phyloP scores from a whole-genome alignment of 1,139 yeast genomes.

The Hansenula lynferdii region DNA sequence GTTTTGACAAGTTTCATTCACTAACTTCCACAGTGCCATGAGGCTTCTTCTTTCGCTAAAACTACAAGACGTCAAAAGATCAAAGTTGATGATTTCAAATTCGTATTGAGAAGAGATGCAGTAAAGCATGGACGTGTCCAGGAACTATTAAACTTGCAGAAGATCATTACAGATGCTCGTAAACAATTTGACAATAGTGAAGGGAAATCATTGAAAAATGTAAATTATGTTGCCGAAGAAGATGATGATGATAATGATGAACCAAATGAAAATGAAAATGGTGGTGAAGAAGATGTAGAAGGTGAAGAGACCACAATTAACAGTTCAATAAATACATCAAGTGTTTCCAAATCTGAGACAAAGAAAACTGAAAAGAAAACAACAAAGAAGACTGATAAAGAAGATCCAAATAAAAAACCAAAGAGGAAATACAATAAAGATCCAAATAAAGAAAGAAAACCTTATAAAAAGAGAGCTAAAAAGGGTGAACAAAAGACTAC shows the following conservation, averaged over 20 bases:
- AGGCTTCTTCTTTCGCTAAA: constrained; percentile 48
- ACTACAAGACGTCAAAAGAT: constrained; percentile 64
- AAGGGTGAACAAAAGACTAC: constrained; percentile 13
- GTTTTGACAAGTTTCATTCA: background rate
- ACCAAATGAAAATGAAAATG: constrained; percentile 28
- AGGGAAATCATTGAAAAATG: constrained; percentile 34
- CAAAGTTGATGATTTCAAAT: constrained; percentile 83
- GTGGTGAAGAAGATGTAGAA: constrained; percentile 14
- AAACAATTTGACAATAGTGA: constrained; percentile 74
- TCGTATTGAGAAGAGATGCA: constrained; percentile 79
- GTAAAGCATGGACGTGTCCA: constrained; percentile 80
- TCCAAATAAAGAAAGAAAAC: constrained; percentile 23
- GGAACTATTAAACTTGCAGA: constrained; percentile 70
- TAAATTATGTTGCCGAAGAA: constrained; percentile 26
- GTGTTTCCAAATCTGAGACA: no score
- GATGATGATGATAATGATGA: constrained; percentile 18
- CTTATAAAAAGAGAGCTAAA: constrained; percentile 24
- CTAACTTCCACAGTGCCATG: constrained; percentile 34
- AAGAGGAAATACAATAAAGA: constrained; percentile 20
- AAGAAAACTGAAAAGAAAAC: constrained; percentile 1
- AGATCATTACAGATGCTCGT: constrained; percentile 73
- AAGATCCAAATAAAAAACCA: constrained; percentile 15
- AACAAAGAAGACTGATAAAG: constrained; percentile 3
- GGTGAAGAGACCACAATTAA: background rate
- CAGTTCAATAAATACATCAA: no score